Evolutionary conservation across 2,329 filamentous ascomycete species (phyloP).

Genomic region (Colletotrichum lindemuthianum): DNA sequence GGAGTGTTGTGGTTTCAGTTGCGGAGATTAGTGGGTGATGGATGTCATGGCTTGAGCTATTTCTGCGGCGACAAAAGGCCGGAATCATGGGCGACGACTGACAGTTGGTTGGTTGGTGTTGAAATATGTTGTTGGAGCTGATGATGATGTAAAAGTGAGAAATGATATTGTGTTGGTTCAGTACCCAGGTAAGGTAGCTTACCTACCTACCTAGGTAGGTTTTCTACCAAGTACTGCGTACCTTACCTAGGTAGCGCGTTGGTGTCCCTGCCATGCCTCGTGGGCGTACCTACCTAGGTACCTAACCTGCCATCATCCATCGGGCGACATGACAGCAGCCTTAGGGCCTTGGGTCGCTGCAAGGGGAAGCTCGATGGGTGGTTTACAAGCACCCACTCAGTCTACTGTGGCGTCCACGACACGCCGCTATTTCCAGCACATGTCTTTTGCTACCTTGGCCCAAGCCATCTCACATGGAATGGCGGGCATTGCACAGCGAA

Average conservation of each 20-base stretch:
- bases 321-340: neutral
- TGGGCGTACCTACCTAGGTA: too few relatives aligned
- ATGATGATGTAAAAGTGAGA: conserved; percentile 9
- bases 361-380: conserved; percentile 9
- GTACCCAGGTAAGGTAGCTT: too few relatives aligned
- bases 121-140: neutral
- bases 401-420: neutral
- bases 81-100: neutral
- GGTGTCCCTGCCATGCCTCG: too few relatives aligned
- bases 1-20: too few relatives aligned
- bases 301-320: conserved; percentile 15
- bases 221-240: too few relatives aligned
- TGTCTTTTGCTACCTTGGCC: conserved; percentile 9
- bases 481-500: too few relatives aligned
- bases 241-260: too few relatives aligned
- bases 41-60: conserved; percentile 12
- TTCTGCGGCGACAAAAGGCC: neutral
- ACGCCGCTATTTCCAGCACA: neutral
- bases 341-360: conserved; percentile 4
- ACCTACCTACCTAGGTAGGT: too few relatives aligned
- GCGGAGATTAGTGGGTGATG: neutral
- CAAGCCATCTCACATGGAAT: conserved; percentile 5
- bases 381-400: neutral
- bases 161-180: neutral
- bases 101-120: neutral